A percentile compares a stretch with the other conserved stretches of the same genome.
phyloP scores from a whole-genome alignment of 2,329 filamentous ascomycete species.

The Albifimbria verrucaria region DNA sequence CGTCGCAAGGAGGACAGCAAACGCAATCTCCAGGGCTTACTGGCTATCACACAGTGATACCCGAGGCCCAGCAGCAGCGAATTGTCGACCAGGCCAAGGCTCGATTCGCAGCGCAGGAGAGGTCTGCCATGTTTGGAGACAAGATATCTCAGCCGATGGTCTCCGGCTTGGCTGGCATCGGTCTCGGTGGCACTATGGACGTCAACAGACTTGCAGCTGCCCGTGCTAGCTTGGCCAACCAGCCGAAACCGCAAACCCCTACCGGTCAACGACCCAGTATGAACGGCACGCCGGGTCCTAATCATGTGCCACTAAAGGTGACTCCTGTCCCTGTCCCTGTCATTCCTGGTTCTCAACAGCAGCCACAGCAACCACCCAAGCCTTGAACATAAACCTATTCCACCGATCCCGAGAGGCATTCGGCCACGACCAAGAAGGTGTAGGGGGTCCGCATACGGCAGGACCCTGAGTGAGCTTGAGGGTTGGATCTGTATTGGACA shows the following conservation, averaged over 20 bases:
- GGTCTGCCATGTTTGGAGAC: conserved; percentile 36
- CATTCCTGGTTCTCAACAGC: conserved; percentile 36
- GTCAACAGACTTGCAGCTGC: conserved; percentile 26
- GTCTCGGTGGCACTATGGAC: conserved; percentile 27
- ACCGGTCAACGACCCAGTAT: conserved; percentile 22
- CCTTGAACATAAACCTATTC: background rate
- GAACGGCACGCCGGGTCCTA: conserved; percentile 32
- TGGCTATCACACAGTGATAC: conserved; percentile 48
- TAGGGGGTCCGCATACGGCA: too few relatives aligned
- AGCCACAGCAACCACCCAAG: conserved; percentile 17
- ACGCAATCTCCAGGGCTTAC: conserved; percentile 35
- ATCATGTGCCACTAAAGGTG: conserved; percentile 35
- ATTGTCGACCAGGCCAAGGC: conserved; percentile 50
- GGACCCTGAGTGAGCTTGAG: too few relatives aligned
- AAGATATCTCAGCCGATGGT: conserved; percentile 46
- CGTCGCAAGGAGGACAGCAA: conserved; percentile 23
- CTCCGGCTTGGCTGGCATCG: conserved; percentile 33
- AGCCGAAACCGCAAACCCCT: conserved; percentile 35
- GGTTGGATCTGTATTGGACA: too few relatives aligned
- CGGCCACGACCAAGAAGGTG: too few relatives aligned
- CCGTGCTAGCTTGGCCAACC: conserved; percentile 32
- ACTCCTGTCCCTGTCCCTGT: conserved; percentile 42
- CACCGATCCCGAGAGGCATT: too few relatives aligned
- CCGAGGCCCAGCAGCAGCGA: conserved; percentile 47
- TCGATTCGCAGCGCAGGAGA: conserved; percentile 41